Evolutionary conservation across 1,284 basidiomycete species (phyloP).

Genomic region (Ganoderma leucocontextum): DNA sequence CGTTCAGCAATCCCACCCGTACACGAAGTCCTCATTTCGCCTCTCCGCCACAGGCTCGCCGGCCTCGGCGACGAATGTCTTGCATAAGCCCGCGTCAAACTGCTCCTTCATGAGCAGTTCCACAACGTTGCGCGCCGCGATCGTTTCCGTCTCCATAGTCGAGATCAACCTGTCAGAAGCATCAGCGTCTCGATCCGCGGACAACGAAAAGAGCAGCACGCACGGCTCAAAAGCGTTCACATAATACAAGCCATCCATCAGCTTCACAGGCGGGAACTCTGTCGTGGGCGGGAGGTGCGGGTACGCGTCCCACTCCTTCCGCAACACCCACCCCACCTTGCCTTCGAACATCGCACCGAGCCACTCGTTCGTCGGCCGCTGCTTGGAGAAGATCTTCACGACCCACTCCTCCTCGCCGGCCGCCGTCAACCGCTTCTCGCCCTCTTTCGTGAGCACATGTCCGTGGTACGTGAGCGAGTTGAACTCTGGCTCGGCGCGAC

Average conservation of each 20-base stretch:
- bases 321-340: conserved; percentile 82
- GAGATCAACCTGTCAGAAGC: conserved; percentile 68
- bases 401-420: conserved; percentile 53
- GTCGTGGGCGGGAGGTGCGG: conserved; percentile 74
- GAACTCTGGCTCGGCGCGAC: conserved; percentile 76
- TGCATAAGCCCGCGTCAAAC: conserved; percentile 71
- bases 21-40: conserved; percentile 54
- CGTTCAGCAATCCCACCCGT: conserved; percentile 72
- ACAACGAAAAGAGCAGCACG: conserved; percentile 24
- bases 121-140: conserved; percentile 85
- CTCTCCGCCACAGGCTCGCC: conserved; percentile 1
- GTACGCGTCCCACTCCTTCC: conserved; percentile 88
- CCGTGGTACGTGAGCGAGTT: conserved; percentile 92
- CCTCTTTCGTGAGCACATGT: conserved; percentile 48
- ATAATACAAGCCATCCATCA: conserved; percentile 85
- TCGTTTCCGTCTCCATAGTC: conserved; percentile 93
- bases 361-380: conserved; percentile 71
- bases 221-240: conserved; percentile 87
- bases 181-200: conserved; percentile 14
- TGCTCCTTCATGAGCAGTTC: conserved; percentile 78
- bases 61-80: conserved; percentile 19
- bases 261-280: conserved; percentile 78
- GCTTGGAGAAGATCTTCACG: conserved; percentile 89
- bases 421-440: conserved; percentile 31
- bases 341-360: conserved; percentile 70